These are phyloP conservation scores for Euphorbia corollata DNA, from an alignment of 441 rosid species.

Conservation along the genomic window DNA sequence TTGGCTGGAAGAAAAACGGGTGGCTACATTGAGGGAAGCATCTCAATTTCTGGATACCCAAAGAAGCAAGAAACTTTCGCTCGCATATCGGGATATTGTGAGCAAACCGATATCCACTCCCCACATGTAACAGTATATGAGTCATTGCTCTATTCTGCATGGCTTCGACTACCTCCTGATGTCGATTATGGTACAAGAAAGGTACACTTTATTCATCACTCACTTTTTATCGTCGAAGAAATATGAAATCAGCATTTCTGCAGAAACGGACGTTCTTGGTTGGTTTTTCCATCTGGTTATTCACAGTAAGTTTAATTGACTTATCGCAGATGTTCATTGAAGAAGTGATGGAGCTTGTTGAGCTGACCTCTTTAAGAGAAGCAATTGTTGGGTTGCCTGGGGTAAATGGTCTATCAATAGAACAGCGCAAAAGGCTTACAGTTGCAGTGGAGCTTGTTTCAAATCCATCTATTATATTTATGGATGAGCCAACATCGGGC, in stretches of 20 bases:
- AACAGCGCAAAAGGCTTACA: conserved; percentile 62
- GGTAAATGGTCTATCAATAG: conserved; percentile 54
- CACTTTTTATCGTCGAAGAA: not conserved
- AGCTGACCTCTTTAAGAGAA: conserved; percentile 44
- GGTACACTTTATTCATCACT: conserved; percentile 24
- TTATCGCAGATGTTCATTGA: conserved; percentile 49
- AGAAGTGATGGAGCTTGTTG: conserved; percentile 72
- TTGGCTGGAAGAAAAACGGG: conserved; percentile 71
- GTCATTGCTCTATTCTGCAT: conserved; percentile 54
- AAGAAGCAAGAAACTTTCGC: conserved; percentile 71
- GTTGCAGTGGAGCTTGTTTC: conserved; percentile 68
- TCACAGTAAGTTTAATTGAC: conserved; percentile 7
- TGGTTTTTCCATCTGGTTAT: not conserved
- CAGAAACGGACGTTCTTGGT: not conserved
- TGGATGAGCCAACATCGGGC: conserved; percentile 69
- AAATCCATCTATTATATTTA: conserved; percentile 57
- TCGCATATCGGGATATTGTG: conserved; percentile 64
- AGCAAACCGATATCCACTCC: conserved; percentile 67
- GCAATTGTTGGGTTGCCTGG: conserved; percentile 67
- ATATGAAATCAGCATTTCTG: too few relatives aligned
- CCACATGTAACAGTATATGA: conserved; percentile 67
- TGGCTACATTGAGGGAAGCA: conserved; percentile 48
- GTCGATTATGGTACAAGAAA: conserved; percentile 40
- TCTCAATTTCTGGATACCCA: conserved; percentile 55
- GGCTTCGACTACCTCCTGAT: conserved; percentile 55